Base-by-base conservation (phyloP, 768 basidiomycete species). In the Pleurotus ostreatus region DNA sequence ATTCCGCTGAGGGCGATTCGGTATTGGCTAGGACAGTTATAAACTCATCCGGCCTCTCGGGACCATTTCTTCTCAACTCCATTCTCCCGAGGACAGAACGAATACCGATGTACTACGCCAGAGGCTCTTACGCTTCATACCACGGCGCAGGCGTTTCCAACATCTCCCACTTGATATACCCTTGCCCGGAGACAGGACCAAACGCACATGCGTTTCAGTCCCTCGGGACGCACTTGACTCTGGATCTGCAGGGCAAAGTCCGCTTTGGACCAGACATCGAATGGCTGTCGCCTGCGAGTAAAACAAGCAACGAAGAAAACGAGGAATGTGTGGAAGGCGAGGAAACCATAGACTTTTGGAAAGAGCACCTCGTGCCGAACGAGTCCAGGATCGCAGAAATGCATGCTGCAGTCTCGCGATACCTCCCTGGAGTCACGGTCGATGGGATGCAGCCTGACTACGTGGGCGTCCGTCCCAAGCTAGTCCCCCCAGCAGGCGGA, bases 261-360 rank as follows among this genome's bases (percentile, higher is more conserved):
- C 82, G 84, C 26, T 98, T 98, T 69, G 96, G 96, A 0, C 96
- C 96, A 4, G 93, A 98, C 65, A 78, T 97, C 13, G 88, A 97
- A 66, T 92, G 91, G 89, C 76, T 97, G n/a, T n/a, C n/a, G n/a
- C n/a, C n/a, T n/a, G n/a, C n/a, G n/a, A n/a, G n/a, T n/a, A n/a
- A n/a, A n/a, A n/a, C n/a, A n/a, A n/a, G n/a, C n/a, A n/a, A n/a
- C n/a, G n/a, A 59, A 75, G 37, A 68, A 43, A 12, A 49, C 58
- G 55, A 63, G 60, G 25, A 63, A n/a, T n/a, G n/a, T n/a, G n/a
- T n/a, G n/a, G 12, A 39, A 39, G 38, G 12, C 2, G 51, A 53
- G 55, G 75, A 78, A 16, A 80, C 82, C 34, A 71, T 76, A 1
- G 88, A 94, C 59, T 94, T 92, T 65, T 97, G 94, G 94, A 74